A percentile compares a stretch with the other conserved stretches of the same genome.
phyloP scores from a whole-genome alignment of 2,329 filamentous ascomycete species.

The Tympanopsis confertula region DNA sequence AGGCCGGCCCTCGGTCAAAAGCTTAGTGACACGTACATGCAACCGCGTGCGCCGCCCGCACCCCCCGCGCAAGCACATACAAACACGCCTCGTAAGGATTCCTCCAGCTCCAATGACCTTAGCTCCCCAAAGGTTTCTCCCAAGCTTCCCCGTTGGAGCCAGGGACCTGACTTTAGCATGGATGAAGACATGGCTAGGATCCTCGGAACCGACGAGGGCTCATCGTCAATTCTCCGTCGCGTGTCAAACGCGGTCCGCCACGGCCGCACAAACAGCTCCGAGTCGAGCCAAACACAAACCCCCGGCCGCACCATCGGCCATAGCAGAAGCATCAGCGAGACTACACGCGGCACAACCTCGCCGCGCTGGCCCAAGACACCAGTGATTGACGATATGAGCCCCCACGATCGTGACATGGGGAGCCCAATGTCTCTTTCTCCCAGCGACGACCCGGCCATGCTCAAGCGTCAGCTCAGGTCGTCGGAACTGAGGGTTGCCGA shows the following conservation, averaged over 20 bases:
- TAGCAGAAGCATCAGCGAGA: conserved; percentile 53
- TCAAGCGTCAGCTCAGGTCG: conserved; percentile 67
- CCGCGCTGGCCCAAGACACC: conserved; percentile 63
- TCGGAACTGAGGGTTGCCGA: conserved; percentile 79
- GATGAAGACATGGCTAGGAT: conserved; percentile 93
- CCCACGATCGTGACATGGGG: conserved; percentile 47
- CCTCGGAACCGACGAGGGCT: conserved; percentile 64
- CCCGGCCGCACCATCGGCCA: conserved; percentile 33
- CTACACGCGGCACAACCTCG: conserved; percentile 51
- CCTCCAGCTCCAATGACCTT: conserved; percentile 26
- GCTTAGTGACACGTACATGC: conserved; percentile 41
- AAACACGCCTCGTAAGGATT: conserved; percentile 28
- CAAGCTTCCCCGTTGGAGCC: conserved; percentile 63
- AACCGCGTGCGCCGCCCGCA: conserved; percentile 41
- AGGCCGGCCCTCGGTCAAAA: conserved; percentile 24
- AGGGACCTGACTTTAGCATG: conserved; percentile 79
- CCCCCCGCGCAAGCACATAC: conserved; percentile 29
- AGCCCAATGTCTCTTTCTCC: conserved; percentile 58
- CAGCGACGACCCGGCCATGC: conserved; percentile 50
- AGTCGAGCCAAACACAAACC: conserved; percentile 29
- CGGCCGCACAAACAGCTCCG: conserved; percentile 75
- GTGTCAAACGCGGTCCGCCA: conserved; percentile 92
- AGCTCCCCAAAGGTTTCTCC: conserved; percentile 42
- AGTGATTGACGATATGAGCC: conserved; percentile 26
- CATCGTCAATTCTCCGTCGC: conserved; percentile 70